Conservation (phyloP, 2,329 filamentous ascomycete genomes). For the Metarhizium robertsii region DNA sequence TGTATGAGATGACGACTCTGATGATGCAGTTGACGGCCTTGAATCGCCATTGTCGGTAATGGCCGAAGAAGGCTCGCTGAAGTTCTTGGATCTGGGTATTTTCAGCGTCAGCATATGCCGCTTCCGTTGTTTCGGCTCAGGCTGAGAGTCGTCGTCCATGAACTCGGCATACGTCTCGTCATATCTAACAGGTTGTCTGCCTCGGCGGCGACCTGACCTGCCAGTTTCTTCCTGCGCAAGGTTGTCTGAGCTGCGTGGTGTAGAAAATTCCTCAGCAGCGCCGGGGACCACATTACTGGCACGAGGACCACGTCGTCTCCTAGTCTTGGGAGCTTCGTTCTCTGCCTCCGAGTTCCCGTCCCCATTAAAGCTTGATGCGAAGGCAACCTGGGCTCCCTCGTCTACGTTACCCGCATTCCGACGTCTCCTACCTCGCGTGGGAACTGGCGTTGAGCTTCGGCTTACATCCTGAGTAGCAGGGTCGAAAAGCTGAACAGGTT, state of each 20-base stretch:
- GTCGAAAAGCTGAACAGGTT: conserved; percentile 40
- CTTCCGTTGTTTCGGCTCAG: conserved; percentile 18
- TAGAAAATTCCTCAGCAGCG: conserved; percentile 15
- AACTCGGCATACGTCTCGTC: conserved; percentile 6
- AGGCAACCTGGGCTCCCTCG: conserved; percentile 16
- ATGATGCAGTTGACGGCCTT: conserved; percentile 43
- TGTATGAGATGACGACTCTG: conserved; percentile 39
- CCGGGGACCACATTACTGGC: conserved; percentile 14
- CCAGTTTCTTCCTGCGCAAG: conserved; percentile 3
- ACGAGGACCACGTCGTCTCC: conserved; percentile 21
- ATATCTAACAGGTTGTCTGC: conserved; percentile 6
- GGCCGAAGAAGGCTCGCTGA: conserved; percentile 25
- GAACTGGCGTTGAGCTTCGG: conserved; percentile 40
- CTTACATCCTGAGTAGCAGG: conserved; percentile 41
- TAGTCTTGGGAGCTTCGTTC: conserved; percentile 15
- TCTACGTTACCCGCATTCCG: conserved; percentile 18
- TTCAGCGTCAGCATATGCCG: conserved; percentile 28
- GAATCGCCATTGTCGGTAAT: conserved; percentile 35
- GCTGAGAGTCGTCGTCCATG: conserved; percentile 11
- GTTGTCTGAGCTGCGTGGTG: conserved; percentile 8
- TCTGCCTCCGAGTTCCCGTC: conserved; percentile 24
- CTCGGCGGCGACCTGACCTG: conserved; percentile 10
- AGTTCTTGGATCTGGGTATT: conserved; percentile 31
- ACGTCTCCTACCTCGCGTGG: conserved; percentile 21
- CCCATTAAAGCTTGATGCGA: conserved; percentile 24